phyloP scores from a whole-genome alignment of 345 rosid genomes.

The Brassica cretica region DNA sequence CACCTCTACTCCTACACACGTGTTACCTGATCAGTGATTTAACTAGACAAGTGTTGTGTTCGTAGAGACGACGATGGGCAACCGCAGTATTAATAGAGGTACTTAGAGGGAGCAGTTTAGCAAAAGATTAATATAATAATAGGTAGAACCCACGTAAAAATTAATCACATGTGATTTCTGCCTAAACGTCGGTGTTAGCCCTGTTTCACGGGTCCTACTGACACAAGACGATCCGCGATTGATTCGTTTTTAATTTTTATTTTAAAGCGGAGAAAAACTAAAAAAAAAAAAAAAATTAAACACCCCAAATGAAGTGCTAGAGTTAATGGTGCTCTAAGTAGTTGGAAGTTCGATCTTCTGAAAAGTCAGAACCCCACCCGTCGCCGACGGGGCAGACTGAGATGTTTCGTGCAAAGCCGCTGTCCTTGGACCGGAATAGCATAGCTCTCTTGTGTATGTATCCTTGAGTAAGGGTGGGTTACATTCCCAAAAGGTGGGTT shows the following conservation, averaged over 20 bases:
- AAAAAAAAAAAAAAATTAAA: too few species aligned
- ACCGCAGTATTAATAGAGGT: too few species aligned
- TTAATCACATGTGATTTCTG: too few species aligned
- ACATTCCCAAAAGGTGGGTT: background rate
- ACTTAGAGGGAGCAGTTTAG: too few species aligned
- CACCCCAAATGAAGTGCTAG: too few species aligned
- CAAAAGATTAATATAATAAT: too few species aligned
- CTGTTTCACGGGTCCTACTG: too few species aligned
- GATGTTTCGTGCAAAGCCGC: background rate
- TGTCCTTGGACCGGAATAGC: conserved; percentile 6
- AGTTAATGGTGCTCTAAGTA: background rate
- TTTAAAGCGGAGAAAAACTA: too few species aligned
- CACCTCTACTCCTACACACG: background rate
- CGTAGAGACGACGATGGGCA: conserved; percentile 31
- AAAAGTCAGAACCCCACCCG: background rate
- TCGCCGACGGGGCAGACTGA: background rate
- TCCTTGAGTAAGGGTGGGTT: background rate
- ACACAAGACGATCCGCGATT: too few species aligned
- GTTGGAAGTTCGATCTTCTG: background rate
- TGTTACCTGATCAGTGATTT: background rate
- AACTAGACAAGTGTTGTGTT: conserved; percentile 16
- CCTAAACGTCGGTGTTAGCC: too few species aligned
- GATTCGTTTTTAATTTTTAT: too few species aligned
- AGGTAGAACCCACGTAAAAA: too few species aligned
- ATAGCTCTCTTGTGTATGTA: background rate